Base-by-base conservation (phyloP, 2,329 filamentous ascomycete genomes). In the Microcyclospora pomicola region DNA sequence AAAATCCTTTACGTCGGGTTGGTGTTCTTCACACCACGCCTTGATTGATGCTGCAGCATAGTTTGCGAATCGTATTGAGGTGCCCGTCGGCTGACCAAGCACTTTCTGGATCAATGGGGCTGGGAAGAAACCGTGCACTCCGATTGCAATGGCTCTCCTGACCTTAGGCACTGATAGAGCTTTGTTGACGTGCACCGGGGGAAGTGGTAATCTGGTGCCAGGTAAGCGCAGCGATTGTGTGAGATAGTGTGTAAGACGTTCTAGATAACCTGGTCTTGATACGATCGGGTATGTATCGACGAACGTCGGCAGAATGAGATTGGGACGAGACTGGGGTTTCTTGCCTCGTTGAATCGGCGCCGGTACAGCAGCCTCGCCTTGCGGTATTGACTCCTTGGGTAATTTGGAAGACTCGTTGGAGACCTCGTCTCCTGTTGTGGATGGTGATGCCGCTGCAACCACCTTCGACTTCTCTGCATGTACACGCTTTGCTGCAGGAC, bases 31-130 rank as follows among this genome's bases (percentile, higher is more conserved):
- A 0, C 84, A 75, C 84, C 87, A 98, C 42, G 79, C 72, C 41
- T 80, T 74, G 49, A 98, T 88, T 1, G 84, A 80, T 30, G 82
- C 77, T 5, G 86, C 86, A 13, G 82, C 82, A 53, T 88, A 80
- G 45, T 82, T 88, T 9, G 87, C 85, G 55, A 98, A 98, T 31
- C 86, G 80, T 40, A 96, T 77, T 0, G 88, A 96, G 1, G 91
- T 98, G 5, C 91, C 91, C 0, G 87, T 98, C 0, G 91, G 91
- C 50, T 94, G 88, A 0, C 91, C 91, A 12, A 96, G 79, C 49
- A 98, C 82, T 14, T 80, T 82, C n/a, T 91, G 80, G 28, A 98
- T 70, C 31, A 92, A 74, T 0, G 81, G 75, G 0, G 85, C 85
- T 1, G 91, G 91, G 48, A 96, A 95, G 42, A 93, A 81, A 1